These are phyloP conservation scores for Hypericum androsaemum DNA, from an alignment of 345 rosid species.

Conservation along the genomic window DNA sequence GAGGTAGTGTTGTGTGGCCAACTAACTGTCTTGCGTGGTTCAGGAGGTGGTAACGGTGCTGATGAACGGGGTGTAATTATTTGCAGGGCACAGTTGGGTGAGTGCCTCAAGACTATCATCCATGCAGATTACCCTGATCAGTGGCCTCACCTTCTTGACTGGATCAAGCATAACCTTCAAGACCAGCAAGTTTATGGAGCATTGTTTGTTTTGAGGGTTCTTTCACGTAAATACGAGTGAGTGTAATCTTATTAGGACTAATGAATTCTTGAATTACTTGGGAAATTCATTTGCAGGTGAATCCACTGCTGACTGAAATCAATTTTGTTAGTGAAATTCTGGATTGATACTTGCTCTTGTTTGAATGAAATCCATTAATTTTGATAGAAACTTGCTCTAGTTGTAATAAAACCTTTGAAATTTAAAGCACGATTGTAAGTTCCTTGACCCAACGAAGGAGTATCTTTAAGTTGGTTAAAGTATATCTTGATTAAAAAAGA, in stretches of 20 bases:
- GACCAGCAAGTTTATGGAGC: constrained; percentile 91
- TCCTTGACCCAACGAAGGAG: no score
- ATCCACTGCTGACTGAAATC: no score
- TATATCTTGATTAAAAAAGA: no score
- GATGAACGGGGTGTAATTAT: not conserved
- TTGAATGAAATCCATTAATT: no score
- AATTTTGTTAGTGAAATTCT: no score
- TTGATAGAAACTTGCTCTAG: no score
- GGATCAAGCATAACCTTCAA: constrained; percentile 87
- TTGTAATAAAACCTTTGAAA: no score
- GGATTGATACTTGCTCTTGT: no score
- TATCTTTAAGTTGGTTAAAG: no score
- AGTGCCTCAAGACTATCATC: constrained; percentile 87
- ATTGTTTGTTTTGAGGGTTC: constrained; percentile 80
- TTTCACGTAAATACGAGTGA: constrained; percentile 95
- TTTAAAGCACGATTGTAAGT: no score
- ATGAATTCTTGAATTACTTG: no score
- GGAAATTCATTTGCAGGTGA: no score
- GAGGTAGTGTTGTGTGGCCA: constrained; percentile 38
- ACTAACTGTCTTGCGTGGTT: constrained; percentile 11
- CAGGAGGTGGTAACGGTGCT: not conserved
- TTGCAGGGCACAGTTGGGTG: constrained; percentile 87
- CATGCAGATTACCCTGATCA: constrained; percentile 98
- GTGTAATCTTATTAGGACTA: constrained; percentile 10
- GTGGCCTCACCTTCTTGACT: constrained; percentile 92